Evolutionary conservation across 768 basidiomycete genomes (phyloP).

Genomic region (Boletellus ananiceps): DNA sequence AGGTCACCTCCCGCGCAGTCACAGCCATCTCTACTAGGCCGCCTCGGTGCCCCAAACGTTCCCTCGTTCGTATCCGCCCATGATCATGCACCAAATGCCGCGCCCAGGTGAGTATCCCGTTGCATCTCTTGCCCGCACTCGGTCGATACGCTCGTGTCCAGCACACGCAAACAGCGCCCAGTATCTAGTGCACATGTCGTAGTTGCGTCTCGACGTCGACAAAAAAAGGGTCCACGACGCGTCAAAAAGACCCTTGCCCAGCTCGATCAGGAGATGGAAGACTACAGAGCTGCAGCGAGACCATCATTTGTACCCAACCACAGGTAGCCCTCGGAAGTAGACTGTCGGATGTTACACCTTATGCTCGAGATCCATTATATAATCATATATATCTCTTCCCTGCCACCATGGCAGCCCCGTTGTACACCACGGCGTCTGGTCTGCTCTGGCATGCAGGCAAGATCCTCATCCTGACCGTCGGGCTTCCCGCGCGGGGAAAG

Average conservation of each 20-base stretch:
- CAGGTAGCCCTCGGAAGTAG: constrained; percentile 3
- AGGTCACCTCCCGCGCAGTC: constrained; percentile 22
- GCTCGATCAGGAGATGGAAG: constrained; percentile 79
- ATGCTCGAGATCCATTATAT: constrained; percentile 19
- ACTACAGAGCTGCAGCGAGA: constrained; percentile 50
- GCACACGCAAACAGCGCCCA: constrained; percentile 19
- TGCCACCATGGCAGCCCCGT: constrained; percentile 71
- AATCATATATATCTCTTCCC: constrained; percentile 8
- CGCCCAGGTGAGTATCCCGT: constrained; percentile 10
- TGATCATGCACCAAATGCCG: constrained; percentile 16
- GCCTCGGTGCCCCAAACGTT: constrained; percentile 27
- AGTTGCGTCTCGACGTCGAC: constrained; percentile 37
- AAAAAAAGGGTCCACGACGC: constrained; percentile 72
- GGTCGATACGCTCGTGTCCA: constrained; percentile 4
- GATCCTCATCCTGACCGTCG: constrained; percentile 89
- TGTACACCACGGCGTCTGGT: constrained; percentile 89
- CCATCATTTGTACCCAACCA: constrained; percentile 7
- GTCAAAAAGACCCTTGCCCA: constrained; percentile 64
- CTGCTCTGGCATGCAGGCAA: constrained; percentile 91
- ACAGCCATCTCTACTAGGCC: constrained; percentile 37
- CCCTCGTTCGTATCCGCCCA: constrained; percentile 3
- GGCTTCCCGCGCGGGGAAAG: constrained; percentile 91
- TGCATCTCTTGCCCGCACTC: background rate
- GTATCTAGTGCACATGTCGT: constrained; percentile 19
- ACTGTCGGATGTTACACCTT: too few relatives aligned